Evolutionary conservation across 768 basidiomycete species (phyloP).

Genomic region (Gymnopilus dilepis): DNA sequence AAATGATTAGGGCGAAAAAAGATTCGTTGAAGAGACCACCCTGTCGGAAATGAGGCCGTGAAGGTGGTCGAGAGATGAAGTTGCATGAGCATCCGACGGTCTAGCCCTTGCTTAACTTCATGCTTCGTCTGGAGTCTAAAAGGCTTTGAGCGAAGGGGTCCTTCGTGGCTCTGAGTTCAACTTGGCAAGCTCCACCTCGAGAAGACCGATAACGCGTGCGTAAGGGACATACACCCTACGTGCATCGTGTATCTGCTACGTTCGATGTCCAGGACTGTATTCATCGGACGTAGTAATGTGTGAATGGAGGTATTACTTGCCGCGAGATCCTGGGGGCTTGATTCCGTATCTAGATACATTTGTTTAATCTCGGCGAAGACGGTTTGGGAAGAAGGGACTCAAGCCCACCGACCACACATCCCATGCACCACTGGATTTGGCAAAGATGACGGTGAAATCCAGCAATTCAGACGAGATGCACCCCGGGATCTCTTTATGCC

Average conservation of each 20-base stretch:
- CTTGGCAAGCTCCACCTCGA: not conserved
- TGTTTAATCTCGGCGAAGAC: not conserved
- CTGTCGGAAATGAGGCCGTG: not conserved
- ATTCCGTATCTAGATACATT: conserved; percentile 1
- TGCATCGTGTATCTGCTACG: too few relatives aligned
- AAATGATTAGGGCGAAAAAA: not conserved
- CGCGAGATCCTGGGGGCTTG: not conserved
- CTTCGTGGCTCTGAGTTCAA: not conserved
- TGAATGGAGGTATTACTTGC: not conserved
- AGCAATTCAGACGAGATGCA: not conserved
- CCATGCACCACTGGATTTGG: not conserved
- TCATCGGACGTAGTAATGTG: not conserved
- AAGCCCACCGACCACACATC: not conserved
- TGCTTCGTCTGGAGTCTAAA: not conserved
- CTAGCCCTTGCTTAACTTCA: not conserved
- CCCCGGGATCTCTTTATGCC: not conserved
- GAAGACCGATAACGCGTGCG: not conserved
- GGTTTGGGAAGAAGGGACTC: not conserved
- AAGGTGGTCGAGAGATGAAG: not conserved
- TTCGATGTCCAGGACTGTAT: not conserved
- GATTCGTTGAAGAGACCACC: not conserved
- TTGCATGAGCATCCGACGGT: not conserved
- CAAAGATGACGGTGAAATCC: not conserved
- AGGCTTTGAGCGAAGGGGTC: not conserved
- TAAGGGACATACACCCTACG: not conserved